A percentile compares a stretch with the other conserved stretches of the same genome.
Conservation (phyloP, 176 grass and related monocot species). For the Ampelocalamus luodianensis region DNA sequence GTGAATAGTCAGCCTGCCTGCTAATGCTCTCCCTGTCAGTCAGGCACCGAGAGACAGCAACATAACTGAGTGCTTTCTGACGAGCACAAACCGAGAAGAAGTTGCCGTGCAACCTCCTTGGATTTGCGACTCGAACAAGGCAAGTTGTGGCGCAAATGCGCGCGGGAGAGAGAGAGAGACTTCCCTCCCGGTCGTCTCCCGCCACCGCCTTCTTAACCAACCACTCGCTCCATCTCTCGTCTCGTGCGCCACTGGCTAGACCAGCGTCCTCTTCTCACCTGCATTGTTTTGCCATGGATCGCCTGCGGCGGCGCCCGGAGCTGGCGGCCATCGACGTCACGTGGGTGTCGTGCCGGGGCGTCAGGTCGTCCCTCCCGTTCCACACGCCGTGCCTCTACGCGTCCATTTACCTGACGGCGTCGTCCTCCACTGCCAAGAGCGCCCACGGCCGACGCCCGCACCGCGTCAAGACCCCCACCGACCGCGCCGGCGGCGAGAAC, state of each 20-base stretch:
- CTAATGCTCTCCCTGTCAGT: too few relatives aligned
- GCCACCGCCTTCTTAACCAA: conserved; percentile 37
- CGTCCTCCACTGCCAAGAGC: not conserved
- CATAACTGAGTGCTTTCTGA: too few relatives aligned
- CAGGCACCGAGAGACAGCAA: too few relatives aligned
- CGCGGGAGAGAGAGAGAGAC: not conserved
- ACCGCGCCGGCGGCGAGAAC: conserved; percentile 49
- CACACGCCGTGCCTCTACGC: conserved; percentile 67
- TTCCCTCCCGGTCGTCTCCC: not conserved
- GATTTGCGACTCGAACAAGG: not conserved
- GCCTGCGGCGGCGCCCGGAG: not conserved
- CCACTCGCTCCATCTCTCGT: not conserved
- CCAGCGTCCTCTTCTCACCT: not conserved
- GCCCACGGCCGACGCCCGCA: conserved; percentile 25
- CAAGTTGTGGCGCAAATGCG: not conserved
- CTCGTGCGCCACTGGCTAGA: not conserved
- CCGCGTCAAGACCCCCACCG: conserved; percentile 60
- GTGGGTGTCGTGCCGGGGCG: conserved; percentile 62
- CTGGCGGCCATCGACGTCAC: conserved; percentile 59
- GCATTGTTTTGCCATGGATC: conserved; percentile 18
- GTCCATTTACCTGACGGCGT: conserved; percentile 46
- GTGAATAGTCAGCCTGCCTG: not conserved
- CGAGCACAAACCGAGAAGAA: conserved; percentile 2
- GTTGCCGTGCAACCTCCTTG: conserved; percentile 17
- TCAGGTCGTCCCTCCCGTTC: conserved; percentile 54